These are phyloP conservation scores for Diaporthe sp. DNA, from an alignment of 2,329 filamentous ascomycete genomes.

Conservation along the genomic window DNA sequence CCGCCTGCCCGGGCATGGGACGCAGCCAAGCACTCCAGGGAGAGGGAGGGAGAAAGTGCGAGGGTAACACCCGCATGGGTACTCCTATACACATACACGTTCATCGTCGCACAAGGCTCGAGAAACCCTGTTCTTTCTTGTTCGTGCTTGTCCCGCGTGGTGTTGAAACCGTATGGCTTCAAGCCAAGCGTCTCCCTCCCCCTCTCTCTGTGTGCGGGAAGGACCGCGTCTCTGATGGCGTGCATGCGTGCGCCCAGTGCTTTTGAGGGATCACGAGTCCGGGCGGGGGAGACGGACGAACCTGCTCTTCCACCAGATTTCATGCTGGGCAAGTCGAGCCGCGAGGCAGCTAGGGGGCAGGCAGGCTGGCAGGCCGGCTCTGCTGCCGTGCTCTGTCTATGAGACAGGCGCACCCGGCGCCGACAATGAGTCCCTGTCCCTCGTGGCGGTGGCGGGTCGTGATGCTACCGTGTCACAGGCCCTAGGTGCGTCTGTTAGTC, in stretches of 20 bases:
- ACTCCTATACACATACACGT: neutral
- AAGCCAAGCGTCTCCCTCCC: neutral
- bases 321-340: neutral
- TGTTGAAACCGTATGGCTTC: slow-evolving; percentile 1
- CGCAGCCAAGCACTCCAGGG: neutral
- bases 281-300: too few relatives aligned
- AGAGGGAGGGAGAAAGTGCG: neutral
- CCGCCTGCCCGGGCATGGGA: neutral
- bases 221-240: neutral
- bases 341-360: neutral
- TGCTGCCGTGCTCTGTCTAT: neutral
- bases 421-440: neutral
- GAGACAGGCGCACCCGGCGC: neutral
- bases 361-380: neutral
- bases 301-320: neutral
- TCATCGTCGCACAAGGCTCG: neutral
- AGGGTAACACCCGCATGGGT: neutral
- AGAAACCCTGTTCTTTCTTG: neutral
- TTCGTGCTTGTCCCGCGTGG: neutral
- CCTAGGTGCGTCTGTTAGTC: neutral
- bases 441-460: neutral
- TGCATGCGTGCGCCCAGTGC: neutral
- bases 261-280: neutral
- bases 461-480: neutral
- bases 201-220: neutral